Base-by-base conservation (phyloP, 169 alveolate species). In the Plasmodium yoelii region DNA sequence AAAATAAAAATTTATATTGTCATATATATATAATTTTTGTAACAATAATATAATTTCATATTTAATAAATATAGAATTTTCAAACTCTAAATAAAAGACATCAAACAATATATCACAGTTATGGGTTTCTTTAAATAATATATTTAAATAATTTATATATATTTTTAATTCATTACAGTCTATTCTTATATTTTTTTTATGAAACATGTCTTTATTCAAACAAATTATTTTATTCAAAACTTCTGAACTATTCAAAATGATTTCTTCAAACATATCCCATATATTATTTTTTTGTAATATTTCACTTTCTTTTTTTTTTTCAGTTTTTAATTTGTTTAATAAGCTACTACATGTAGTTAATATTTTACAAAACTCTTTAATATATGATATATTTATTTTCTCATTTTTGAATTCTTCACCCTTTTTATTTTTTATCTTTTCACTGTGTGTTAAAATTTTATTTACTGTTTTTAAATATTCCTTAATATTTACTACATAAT, bases 181-280 rank as follows among this genome's bases (percentile, higher is more conserved):
- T 5, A 77, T 77, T 77, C 39, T 61, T 77, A 77, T 12, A 64
- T 22, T 64, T 28, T 77, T 77, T 64, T 64, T 77, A 18, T 63
- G 75, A 56, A 77, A 61, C 88, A 77, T 77, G 19, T 64, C 88
- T 77, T 77, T 77, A 44, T 77, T 68, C 26, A 77, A 46, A 59
- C 70, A 64, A 26, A 63, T 49, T 26, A 77, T 26, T 77, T 77
- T 77, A 57, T 77, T 77, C 69, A 77, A 68, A 15, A 64, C 47
- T 15, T 77, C 88, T 42, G 53, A 59, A 68, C 88, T 46, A 69
- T 77, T 77, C 59, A 77, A 28, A 44, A 77, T 63, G 19, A 77
- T 63, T 39, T 77, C 88, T 64, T 77, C 88, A 26, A 77, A 51
- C 24, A 77, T 15, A 5, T 8, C 47, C 53, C 71, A 63, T 15